These are phyloP conservation scores for Citrullus mucosospermus DNA, from an alignment of 306 rosid genomes.

Conservation along the genomic window DNA sequence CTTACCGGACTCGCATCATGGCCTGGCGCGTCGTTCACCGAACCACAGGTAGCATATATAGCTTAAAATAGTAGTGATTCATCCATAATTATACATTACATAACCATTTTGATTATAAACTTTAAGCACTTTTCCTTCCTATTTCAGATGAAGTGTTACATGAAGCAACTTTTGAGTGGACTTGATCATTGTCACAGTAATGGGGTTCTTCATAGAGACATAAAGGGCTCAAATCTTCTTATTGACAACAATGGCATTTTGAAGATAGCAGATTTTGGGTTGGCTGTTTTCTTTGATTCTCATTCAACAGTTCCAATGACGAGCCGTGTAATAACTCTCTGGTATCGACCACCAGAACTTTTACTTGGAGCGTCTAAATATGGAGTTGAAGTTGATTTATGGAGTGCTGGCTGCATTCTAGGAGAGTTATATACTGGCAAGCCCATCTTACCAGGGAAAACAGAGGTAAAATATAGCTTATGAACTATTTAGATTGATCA, in stretches of 20 bases:
- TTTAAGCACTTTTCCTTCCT: not conserved
- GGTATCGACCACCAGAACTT: slow-evolving; percentile 98
- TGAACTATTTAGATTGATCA: not conserved
- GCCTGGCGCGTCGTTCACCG: slow-evolving; percentile 56
- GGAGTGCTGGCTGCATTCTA: slow-evolving; percentile 94
- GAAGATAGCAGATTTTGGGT: slow-evolving; percentile 93
- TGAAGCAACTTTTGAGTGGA: slow-evolving; percentile 87
- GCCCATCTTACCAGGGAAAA: slow-evolving; percentile 90
- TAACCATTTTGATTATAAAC: not conserved
- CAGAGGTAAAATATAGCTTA: slow-evolving; percentile 46
- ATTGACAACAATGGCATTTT: slow-evolving; percentile 65
- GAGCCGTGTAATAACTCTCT: slow-evolving; percentile 86
- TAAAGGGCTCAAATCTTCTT: slow-evolving; percentile 96
- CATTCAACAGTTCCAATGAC: slow-evolving; percentile 51
- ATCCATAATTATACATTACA: not conserved
- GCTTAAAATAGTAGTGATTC: not conserved
- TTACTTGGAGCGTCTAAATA: slow-evolving; percentile 76
- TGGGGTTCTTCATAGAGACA: slow-evolving; percentile 92
- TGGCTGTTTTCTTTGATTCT: slow-evolving; percentile 61
- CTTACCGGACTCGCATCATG: slow-evolving; percentile 75
- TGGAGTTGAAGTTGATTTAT: slow-evolving; percentile 80
- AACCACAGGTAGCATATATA: slow-evolving; percentile 61
- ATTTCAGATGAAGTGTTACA: slow-evolving; percentile 75
- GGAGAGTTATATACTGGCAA: slow-evolving; percentile 81
- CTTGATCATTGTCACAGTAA: slow-evolving; percentile 80